These are phyloP conservation scores for Sordariomycetes sp. DNA, from an alignment of 2,329 filamentous ascomycete species.

Conservation along the genomic window DNA sequence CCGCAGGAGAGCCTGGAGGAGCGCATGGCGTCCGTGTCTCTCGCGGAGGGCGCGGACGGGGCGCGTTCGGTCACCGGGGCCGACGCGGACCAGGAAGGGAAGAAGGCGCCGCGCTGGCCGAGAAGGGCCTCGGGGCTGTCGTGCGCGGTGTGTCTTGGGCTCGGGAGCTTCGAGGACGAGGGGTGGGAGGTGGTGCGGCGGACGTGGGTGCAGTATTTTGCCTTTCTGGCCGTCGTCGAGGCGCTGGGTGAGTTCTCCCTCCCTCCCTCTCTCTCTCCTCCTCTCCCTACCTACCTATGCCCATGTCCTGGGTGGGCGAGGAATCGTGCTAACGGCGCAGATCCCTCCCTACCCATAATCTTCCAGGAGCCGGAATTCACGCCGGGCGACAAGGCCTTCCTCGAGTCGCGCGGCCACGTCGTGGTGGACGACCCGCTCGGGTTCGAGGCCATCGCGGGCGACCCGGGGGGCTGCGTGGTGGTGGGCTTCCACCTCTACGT, in stretches of 20 bases:
- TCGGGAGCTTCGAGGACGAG: constrained; percentile 38
- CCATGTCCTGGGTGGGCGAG: background rate
- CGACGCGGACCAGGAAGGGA: background rate
- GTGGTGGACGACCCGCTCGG: constrained; percentile 40
- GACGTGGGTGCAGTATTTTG: constrained; percentile 40
- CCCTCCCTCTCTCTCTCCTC: background rate
- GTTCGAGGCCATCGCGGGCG: constrained; percentile 34
- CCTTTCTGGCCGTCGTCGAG: constrained; percentile 35
- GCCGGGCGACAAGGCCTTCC: constrained; percentile 35
- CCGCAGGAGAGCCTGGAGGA: background rate
- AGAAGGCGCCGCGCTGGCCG: background rate
- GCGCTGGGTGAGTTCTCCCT: background rate
- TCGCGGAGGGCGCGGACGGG: no score
- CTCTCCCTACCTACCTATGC: background rate
- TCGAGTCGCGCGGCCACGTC: constrained; percentile 45
- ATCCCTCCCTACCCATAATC: constrained; percentile 9
- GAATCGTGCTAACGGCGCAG: background rate
- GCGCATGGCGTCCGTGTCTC: no score
- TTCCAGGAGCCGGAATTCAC: constrained; percentile 47
- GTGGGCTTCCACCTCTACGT: constrained; percentile 54
- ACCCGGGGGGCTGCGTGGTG: constrained; percentile 30
- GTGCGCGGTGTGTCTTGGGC: constrained; percentile 40
- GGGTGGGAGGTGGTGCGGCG: constrained; percentile 32
- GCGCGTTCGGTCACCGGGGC: background rate
- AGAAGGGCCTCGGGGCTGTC: background rate